Percentiles rank a stretch among this genome's conserved stretches.
Evolutionary conservation across 768 basidiomycete species (phyloP).

Genomic region (Grammothele lineata): DNA sequence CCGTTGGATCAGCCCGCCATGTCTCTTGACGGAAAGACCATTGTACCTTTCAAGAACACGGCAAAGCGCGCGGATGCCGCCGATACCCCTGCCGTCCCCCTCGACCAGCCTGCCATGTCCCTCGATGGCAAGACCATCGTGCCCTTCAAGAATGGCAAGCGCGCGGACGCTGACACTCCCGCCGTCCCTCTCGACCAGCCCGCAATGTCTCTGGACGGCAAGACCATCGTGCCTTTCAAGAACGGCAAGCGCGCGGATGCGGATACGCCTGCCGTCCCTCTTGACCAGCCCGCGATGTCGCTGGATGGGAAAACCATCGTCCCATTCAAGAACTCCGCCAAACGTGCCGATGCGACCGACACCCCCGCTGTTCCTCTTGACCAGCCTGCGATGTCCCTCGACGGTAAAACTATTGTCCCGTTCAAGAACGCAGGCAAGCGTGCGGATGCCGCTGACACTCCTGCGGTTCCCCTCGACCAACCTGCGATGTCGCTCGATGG

Average conservation of each 20-base stretch:
- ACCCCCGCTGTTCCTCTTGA: slow-evolving; percentile 35
- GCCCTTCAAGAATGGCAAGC: slow-evolving; percentile 22
- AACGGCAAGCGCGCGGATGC: slow-evolving; percentile 10
- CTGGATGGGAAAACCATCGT: slow-evolving; percentile 14
- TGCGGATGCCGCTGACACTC: slow-evolving; percentile 23
- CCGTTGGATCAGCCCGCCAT: slow-evolving; percentile 29
- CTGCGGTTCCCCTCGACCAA: slow-evolving; percentile 29
- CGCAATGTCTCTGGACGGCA: slow-evolving; percentile 32
- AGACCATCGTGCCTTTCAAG: slow-evolving; percentile 23
- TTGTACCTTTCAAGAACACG: slow-evolving; percentile 23
- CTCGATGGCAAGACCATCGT: slow-evolving; percentile 28
- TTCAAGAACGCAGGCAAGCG: slow-evolving; percentile 21
- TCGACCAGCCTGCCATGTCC: slow-evolving; percentile 32
- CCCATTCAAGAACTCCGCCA: slow-evolving; percentile 4
- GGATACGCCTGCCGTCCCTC: slow-evolving; percentile 19
- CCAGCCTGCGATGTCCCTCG: slow-evolving; percentile 25
- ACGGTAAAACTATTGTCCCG: slow-evolving; percentile 28
- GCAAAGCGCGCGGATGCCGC: slow-evolving; percentile 16
- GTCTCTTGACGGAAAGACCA: slow-evolving; percentile 24
- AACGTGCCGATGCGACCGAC: slow-evolving; percentile 24
- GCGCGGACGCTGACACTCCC: slow-evolving; percentile 17
- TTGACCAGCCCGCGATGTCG: slow-evolving; percentile 19
- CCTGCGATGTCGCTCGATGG: slow-evolving; percentile 26
- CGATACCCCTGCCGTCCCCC: slow-evolving; percentile 25
- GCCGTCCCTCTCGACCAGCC: slow-evolving; percentile 30